A percentile compares a stretch with the other conserved stretches of the same genome.
phyloP scores from a whole-genome alignment of 2,329 filamentous ascomycete species.

The Hypomyces rosellus region DNA sequence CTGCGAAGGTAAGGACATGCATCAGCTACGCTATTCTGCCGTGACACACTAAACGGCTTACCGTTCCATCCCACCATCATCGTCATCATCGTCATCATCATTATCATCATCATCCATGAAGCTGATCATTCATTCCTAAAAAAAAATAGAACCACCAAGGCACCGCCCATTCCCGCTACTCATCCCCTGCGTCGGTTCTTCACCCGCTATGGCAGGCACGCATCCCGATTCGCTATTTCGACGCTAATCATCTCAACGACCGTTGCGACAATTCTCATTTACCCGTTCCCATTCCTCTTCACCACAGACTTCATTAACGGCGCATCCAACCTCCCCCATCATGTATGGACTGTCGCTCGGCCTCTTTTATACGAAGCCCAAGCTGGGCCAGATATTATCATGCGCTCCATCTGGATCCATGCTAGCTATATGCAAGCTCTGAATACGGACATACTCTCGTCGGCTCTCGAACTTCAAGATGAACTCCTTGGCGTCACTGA shows the following conservation, averaged over 20 bases:
- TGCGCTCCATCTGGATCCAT: conserved; percentile 78
- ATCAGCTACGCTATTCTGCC: conserved; percentile 6
- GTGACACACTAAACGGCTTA: conserved; percentile 15
- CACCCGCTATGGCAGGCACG: conserved; percentile 62
- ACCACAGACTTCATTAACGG: conserved; percentile 65
- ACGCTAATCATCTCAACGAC: conserved; percentile 70
- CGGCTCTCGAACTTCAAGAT: conserved; percentile 65
- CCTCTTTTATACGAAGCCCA: conserved; percentile 48
- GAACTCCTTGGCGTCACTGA: conserved; percentile 56
- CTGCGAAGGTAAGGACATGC: conserved; percentile 58
- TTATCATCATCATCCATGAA: neutral
- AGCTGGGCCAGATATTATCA: conserved; percentile 62
- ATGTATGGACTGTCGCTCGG: conserved; percentile 74
- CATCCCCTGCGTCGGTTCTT: conserved; percentile 62
- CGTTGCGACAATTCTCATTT: conserved; percentile 63
- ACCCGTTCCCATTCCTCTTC: conserved; percentile 70
- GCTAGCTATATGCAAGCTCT: conserved; percentile 75
- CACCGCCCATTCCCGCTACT: conserved; percentile 55
- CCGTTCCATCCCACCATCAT: conserved; percentile 4
- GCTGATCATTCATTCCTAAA: neutral
- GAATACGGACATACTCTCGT: conserved; percentile 55
- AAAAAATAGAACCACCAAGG: conserved; percentile 60
- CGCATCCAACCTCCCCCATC: conserved; percentile 65
- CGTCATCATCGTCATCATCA: neutral
- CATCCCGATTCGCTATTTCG: conserved; percentile 66